These are phyloP conservation scores for Colletotrichum navitas DNA, from an alignment of 2,329 filamentous ascomycete genomes.

Conservation along the genomic window DNA sequence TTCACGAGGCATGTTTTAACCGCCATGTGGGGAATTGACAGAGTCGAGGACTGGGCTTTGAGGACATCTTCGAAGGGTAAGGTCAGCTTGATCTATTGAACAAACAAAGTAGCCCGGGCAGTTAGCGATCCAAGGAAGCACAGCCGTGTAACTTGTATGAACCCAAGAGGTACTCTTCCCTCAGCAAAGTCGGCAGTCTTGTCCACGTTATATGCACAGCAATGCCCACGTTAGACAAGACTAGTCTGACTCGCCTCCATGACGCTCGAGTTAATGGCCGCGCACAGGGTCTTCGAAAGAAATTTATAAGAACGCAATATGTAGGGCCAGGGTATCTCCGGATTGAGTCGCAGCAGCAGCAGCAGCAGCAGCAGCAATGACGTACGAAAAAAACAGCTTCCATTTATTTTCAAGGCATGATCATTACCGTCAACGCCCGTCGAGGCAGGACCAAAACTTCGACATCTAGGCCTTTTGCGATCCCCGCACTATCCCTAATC, in stretches of 20 bases:
- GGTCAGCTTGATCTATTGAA: constrained; percentile 22
- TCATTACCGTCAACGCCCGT: constrained; percentile 45
- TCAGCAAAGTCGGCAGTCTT: too few relatives aligned
- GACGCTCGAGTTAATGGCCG: background rate
- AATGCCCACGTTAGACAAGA: too few relatives aligned
- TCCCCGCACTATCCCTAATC: constrained; percentile 36
- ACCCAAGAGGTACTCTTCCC: too few relatives aligned
- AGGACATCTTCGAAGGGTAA: constrained; percentile 19
- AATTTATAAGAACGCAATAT: background rate
- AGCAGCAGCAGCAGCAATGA: constrained; percentile 7
- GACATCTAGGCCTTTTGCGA: constrained; percentile 43
- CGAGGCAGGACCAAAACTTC: constrained; percentile 40
- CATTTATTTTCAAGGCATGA: constrained; percentile 43
- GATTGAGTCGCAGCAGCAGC: background rate
- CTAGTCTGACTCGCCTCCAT: background rate
- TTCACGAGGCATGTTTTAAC: constrained; percentile 35
- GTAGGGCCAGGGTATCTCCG: background rate
- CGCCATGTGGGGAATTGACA: constrained; percentile 33
- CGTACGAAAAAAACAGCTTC: constrained; percentile 42
- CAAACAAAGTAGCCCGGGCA: too few relatives aligned
- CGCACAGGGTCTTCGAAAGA: background rate
- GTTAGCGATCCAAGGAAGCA: too few relatives aligned
- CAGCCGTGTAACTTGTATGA: background rate
- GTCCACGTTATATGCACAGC: too few relatives aligned
- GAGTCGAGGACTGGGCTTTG: constrained; percentile 35